phyloP scores from a whole-genome alignment of 2,329 filamentous ascomycete genomes.

The Fusarium dlaminii region DNA sequence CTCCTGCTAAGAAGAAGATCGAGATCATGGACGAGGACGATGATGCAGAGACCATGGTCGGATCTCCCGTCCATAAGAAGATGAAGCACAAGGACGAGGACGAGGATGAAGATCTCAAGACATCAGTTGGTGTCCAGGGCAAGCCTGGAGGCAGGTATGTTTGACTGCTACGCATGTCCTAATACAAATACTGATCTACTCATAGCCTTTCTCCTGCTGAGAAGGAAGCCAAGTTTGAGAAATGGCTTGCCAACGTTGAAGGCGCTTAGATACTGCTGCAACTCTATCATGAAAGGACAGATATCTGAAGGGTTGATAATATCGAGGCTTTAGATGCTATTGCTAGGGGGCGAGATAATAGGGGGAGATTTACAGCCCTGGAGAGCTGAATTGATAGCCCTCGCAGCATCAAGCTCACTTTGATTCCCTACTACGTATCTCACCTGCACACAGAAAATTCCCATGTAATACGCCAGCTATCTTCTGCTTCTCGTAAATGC shows the following conservation, averaged over 20 bases:
- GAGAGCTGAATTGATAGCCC: background rate
- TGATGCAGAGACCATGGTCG: conserved; percentile 6
- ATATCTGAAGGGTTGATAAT: background rate
- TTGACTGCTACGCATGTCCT: background rate
- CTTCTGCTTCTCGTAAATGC: background rate
- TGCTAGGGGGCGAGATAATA: background rate
- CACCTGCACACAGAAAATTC: background rate
- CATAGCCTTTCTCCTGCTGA: conserved; percentile 22
- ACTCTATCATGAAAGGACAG: background rate
- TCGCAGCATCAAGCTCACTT: background rate
- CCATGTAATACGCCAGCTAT: background rate
- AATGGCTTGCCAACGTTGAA: conserved; percentile 13
- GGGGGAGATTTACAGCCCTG: background rate
- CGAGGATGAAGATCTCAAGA: conserved; percentile 25
- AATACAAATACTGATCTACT: background rate
- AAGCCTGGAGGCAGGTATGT: conserved; percentile 34
- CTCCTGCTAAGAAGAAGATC: conserved; percentile 30
- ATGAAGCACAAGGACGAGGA: conserved; percentile 44
- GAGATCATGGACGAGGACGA: conserved; percentile 23
- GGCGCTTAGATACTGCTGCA: background rate
- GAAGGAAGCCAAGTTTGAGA: conserved; percentile 14
- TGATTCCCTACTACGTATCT: background rate
- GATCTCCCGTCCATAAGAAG: conserved; percentile 42
- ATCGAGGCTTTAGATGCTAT: background rate
- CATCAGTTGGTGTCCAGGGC: background rate